These are phyloP conservation scores for Bryum argenteum DNA, from an alignment of 225 moss, liverwort and hornwort genomes.

Conservation along the genomic window DNA sequence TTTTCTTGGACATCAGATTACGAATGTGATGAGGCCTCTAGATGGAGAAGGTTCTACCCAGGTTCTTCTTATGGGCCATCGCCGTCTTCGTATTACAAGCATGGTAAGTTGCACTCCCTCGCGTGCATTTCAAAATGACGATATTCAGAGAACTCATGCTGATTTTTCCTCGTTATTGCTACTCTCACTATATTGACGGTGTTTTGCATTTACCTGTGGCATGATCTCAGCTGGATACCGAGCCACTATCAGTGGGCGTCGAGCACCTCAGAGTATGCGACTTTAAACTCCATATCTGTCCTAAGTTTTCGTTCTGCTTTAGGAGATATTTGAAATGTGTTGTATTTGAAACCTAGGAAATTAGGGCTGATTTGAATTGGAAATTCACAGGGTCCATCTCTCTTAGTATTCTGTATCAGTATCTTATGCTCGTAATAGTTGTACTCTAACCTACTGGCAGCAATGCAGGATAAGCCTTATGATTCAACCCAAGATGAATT, in stretches of 20 bases:
- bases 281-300: background rate
- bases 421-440: background rate
- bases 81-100: conserved; percentile 89
- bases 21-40: conserved; percentile 87
- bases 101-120: conserved; percentile 57
- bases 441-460: conserved; percentile 26
- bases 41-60: conserved; percentile 88
- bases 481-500: conserved; percentile 91
- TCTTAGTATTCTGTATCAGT: conserved; percentile 8
- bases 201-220: conserved; percentile 24
- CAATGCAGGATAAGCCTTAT: conserved; percentile 83
- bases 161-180: conserved; percentile 16
- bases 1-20: conserved; percentile 57
- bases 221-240: conserved; percentile 73
- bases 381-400: background rate
- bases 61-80: conserved; percentile 97
- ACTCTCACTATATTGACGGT: conserved; percentile 21
- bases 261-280: conserved; percentile 84
- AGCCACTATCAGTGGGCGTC: conserved; percentile 85
- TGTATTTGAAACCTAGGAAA: too few species aligned
- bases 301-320: background rate
- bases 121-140: conserved; percentile 1
- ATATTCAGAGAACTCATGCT: conserved; percentile 4
- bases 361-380: conserved; percentile 22
- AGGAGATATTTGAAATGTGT: background rate